Evolutionary conservation across 2,329 filamentous ascomycete species (phyloP).

Genomic region (Xylariaceae sp.): DNA sequence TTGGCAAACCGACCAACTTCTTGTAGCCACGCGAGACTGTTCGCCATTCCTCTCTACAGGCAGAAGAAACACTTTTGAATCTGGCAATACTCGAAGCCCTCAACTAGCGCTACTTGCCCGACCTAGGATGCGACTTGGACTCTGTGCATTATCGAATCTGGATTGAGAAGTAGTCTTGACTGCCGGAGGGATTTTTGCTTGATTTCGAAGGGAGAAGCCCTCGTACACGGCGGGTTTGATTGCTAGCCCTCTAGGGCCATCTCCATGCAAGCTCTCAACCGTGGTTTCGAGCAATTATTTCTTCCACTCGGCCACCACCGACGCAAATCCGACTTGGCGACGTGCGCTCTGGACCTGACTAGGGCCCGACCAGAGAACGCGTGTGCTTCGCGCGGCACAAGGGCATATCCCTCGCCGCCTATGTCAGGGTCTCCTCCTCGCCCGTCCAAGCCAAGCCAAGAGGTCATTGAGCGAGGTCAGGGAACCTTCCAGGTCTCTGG

Average conservation of each 20-base stretch:
- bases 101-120: too few relatives aligned
- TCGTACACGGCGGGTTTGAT: conserved; percentile 22
- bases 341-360: conserved; percentile 54
- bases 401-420: conserved; percentile 69
- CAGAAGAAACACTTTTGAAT: too few relatives aligned
- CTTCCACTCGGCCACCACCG: conserved; percentile 57
- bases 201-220: too few relatives aligned
- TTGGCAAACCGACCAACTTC: too few relatives aligned
- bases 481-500: conserved; percentile 44
- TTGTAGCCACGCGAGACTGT: too few relatives aligned
- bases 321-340: conserved; percentile 54
- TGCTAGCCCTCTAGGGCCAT: conserved; percentile 29
- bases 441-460: conserved; percentile 57
- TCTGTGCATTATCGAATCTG: too few relatives aligned
- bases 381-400: conserved; percentile 51
- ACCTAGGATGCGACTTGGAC: too few relatives aligned
- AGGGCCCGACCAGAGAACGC: conserved; percentile 55
- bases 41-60: too few relatives aligned
- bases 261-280: conserved; percentile 56
- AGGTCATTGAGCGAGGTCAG: conserved; percentile 55
- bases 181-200: too few relatives aligned
- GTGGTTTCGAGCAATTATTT: conserved; percentile 42
- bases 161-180: too few relatives aligned
- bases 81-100: too few relatives aligned
- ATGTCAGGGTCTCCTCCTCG: conserved; percentile 68